Percentiles rank a stretch among this genome's conserved stretches.
Conservation (phyloP, 2,329 filamentous ascomycete species). For the Microcyclospora pomicola region DNA sequence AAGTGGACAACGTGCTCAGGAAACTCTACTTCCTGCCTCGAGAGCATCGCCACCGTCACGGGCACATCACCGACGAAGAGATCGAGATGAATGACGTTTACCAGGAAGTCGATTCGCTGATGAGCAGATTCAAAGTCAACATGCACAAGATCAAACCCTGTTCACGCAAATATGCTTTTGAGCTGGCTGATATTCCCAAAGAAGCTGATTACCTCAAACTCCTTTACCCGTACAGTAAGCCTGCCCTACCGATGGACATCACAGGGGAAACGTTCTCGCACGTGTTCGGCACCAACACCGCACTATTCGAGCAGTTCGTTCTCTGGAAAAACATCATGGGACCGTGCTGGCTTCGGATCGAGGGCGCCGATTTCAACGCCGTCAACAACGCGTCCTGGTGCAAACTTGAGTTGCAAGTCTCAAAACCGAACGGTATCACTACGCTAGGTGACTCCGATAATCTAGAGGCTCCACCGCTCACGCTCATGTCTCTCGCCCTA, state of each 20-base stretch:
- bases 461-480: slow-evolving; percentile 71
- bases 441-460: slow-evolving; percentile 65
- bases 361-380: slow-evolving; percentile 67
- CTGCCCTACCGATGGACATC: slow-evolving; percentile 53
- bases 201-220: slow-evolving; percentile 88
- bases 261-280: slow-evolving; percentile 84
- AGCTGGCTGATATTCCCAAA: slow-evolving; percentile 71
- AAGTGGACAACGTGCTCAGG: slow-evolving; percentile 83
- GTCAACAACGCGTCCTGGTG: slow-evolving; percentile 93
- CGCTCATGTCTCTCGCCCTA: slow-evolving; percentile 87
- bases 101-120: slow-evolving; percentile 71
- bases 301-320: slow-evolving; percentile 94
- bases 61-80: slow-evolving; percentile 58
- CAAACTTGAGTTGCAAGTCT: slow-evolving; percentile 78
- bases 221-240: slow-evolving; percentile 87
- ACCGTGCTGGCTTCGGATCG: slow-evolving; percentile 89
- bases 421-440: slow-evolving; percentile 62
- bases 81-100: slow-evolving; percentile 84
- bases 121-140: slow-evolving; percentile 72
- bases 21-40: slow-evolving; percentile 90
- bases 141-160: slow-evolving; percentile 91
- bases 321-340: slow-evolving; percentile 99
- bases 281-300: slow-evolving; percentile 85
- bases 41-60: slow-evolving; percentile 43
- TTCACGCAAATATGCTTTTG: slow-evolving; percentile 88